phyloP scores from a whole-genome alignment of 2,329 filamentous ascomycete genomes.

The Fusarium robinianum region DNA sequence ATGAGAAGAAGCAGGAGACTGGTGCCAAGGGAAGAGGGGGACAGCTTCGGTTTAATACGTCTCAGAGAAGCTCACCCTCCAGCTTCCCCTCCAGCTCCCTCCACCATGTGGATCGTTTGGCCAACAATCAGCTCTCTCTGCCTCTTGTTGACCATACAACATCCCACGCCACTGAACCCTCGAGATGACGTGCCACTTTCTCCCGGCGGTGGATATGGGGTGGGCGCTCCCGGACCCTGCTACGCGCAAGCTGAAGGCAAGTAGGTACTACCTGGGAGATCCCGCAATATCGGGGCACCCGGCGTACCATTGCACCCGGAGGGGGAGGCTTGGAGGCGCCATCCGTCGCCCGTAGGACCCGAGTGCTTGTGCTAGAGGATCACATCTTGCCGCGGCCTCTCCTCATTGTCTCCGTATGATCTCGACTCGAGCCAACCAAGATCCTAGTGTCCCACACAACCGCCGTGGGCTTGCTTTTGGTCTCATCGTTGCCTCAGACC shows the following conservation, averaged over 20 bases:
- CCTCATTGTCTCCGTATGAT: too few relatives aligned
- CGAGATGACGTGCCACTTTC: conserved; percentile 32
- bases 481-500: not conserved
- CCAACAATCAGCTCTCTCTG: conserved; percentile 9
- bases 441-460: conserved; percentile 18
- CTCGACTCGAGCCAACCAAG: conserved; percentile 6
- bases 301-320: not conserved
- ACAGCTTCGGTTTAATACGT: conserved; percentile 27
- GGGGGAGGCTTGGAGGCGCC: not conserved
- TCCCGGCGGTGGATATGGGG: conserved; percentile 20
- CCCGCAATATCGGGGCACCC: not conserved
- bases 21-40: conserved; percentile 3
- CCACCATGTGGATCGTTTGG: conserved; percentile 21
- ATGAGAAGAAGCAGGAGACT: conserved; percentile 1
- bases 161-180: conserved; percentile 11
- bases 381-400: conserved; percentile 6
- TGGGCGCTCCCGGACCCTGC: conserved; percentile 13
- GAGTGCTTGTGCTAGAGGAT: too few relatives aligned
- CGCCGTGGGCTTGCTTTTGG: conserved; percentile 20
- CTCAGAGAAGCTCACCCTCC: conserved; percentile 17
- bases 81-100: conserved; percentile 13
- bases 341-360: too few relatives aligned
- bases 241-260: conserved; percentile 3
- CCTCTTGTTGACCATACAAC: not conserved
- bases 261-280: not conserved